phyloP scores from a whole-genome alignment of 257 asterid genomes.

The Salvia rosmarinus region DNA sequence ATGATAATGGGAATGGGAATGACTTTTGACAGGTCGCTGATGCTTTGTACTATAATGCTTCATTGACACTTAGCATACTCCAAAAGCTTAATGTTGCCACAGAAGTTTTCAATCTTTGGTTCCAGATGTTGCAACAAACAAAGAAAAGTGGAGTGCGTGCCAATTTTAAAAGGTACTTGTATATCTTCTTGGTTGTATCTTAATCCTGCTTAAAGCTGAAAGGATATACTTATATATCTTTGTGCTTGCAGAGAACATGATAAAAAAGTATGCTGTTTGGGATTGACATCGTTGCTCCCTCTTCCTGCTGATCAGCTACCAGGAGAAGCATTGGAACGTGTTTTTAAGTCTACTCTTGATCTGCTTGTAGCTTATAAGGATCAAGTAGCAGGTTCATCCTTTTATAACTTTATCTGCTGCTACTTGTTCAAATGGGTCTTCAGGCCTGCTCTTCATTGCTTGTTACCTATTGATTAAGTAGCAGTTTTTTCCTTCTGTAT shows the following conservation, averaged over 20 bases:
- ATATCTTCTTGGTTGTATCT: constrained; percentile 11
- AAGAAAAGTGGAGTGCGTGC: constrained; percentile 76
- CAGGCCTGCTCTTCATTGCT: neutral
- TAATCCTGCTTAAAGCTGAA: neutral
- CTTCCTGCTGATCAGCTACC: constrained; percentile 93
- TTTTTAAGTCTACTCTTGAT: constrained; percentile 87
- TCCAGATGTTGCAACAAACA: constrained; percentile 90
- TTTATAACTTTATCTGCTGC: constrained; percentile 23
- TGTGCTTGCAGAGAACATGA: constrained; percentile 85
- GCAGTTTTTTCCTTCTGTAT: neutral
- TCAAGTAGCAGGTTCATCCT: constrained; percentile 79
- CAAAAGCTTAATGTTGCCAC: constrained; percentile 92
- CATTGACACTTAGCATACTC: constrained; percentile 68
- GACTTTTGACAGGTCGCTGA: constrained; percentile 75
- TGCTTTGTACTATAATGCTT: constrained; percentile 87
- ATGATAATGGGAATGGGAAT: constrained; percentile 27
- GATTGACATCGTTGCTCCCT: constrained; percentile 90
- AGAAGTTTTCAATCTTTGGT: constrained; percentile 93
- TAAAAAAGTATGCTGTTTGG: constrained; percentile 95
- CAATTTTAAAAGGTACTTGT: constrained; percentile 76
- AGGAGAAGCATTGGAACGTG: constrained; percentile 85
- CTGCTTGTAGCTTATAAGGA: constrained; percentile 95
- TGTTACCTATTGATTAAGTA: neutral
- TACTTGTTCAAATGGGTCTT: constrained; percentile 12
- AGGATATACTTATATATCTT: constrained; percentile 8